A percentile compares a stretch with the other conserved stretches of the same genome.
These are phyloP conservation scores for Nevesoporus exiguus DNA, from an alignment of 768 basidiomycete genomes.

Conservation along the genomic window DNA sequence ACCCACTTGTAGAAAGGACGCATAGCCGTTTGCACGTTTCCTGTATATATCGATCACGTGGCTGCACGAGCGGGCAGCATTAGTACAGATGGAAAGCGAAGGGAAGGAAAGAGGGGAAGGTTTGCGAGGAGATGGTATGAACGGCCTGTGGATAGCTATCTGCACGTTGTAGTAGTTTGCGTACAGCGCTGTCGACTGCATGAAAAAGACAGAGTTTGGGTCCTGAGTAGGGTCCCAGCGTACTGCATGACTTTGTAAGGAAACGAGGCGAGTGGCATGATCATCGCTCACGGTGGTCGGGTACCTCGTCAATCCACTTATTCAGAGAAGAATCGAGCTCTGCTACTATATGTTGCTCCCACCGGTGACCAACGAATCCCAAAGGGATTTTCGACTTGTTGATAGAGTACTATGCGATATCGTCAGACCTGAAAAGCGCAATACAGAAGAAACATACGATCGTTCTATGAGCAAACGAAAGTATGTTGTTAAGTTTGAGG, in stretches of 20 bases:
- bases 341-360: constrained; percentile 62
- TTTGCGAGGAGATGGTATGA: constrained; percentile 64
- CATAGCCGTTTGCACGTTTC: constrained; percentile 28
- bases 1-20: constrained; percentile 31
- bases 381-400: constrained; percentile 57
- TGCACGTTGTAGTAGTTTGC: constrained; percentile 53
- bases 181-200: constrained; percentile 51
- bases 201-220: constrained; percentile 35
- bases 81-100: constrained; percentile 82
- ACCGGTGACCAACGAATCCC: constrained; percentile 48
- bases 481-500: constrained; percentile 60
- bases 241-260: constrained; percentile 26
- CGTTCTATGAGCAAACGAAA: constrained; percentile 58
- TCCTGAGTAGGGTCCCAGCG: constrained; percentile 46
- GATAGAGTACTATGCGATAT: constrained; percentile 57
- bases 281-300: constrained; percentile 36
- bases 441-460: constrained; percentile 39
- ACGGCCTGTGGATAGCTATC: constrained; percentile 76
- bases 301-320: constrained; percentile 72
- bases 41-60: constrained; percentile 64
- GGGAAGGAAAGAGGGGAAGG: constrained; percentile 46
- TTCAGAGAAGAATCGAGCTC: constrained; percentile 76
- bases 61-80: constrained; percentile 72
- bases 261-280: background rate
- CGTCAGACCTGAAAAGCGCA: background rate